Base-by-base conservation (phyloP, 352 stramenopile genomes). In the Globisporangium yorkense region DNA sequence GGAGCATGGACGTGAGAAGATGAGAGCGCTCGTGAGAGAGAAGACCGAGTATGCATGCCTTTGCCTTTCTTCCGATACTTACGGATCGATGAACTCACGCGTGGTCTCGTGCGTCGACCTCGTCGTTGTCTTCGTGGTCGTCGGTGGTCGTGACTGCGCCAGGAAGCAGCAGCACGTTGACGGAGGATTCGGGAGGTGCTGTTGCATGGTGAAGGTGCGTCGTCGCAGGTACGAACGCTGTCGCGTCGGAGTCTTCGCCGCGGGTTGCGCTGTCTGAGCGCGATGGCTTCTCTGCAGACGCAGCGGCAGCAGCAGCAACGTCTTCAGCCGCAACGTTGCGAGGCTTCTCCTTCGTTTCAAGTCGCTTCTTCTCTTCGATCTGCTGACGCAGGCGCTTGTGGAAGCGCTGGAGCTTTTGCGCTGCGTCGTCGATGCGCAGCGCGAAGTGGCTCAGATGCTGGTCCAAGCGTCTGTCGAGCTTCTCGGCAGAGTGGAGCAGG, bases 401-500 rank as follows among this genome's bases (percentile, higher is more conserved):
- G 29, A 86, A 78, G 18, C 65, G 54, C 40, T 70, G 54, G 6
- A 89, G 62, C 21, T 66, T 71, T 35, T 66, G 57, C 15, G 71
- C n/a, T 24, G 71, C 66, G 39, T 76, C 65, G 6, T 70, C 59
- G 9, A 82, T 48, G 21, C 75, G 65, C 20, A 67, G 53, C 16
- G 61, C 44, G 31, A 83, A 65, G 29, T 70, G 49, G 29, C 54
- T 53, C 24, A 89, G 65, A 15, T 75, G 73, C 41, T 71, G 58
- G 56, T 87, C 66, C 20, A 89, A 55, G 41, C 80, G 55, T 4
- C 66, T 50, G 8, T 85, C 75, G 15, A 81, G 62, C 10, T 66
- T 61, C 65, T 89, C 71, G 15, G 73, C 72, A 20, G 63, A 51
- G 5, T 47, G 51, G 2, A 89, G 50, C 3, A 81, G 45, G 9